phyloP scores from a whole-genome alignment of 2,329 filamentous ascomycete genomes.

The Monilinia laxa region DNA sequence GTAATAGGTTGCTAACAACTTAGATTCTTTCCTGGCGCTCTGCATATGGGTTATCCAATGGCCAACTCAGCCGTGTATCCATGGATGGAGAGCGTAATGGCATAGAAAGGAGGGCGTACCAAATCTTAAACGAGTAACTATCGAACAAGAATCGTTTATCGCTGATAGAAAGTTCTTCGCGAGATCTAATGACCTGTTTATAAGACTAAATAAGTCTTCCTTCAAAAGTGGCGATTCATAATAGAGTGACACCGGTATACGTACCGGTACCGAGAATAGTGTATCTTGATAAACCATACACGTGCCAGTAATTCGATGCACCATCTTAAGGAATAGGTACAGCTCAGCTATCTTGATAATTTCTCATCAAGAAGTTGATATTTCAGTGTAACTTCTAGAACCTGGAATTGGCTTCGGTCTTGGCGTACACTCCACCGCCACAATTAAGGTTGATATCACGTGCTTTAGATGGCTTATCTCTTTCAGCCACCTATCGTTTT shows the following conservation, averaged over 20 bases:
- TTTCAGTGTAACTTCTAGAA: no score
- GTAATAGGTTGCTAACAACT: constrained; percentile 3
- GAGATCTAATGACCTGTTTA: neutral
- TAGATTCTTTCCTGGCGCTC: constrained; percentile 55
- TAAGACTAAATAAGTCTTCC: no score
- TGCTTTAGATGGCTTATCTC: neutral
- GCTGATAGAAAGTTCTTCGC: neutral
- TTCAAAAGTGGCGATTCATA: no score
- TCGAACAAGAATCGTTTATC: neutral
- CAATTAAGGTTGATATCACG: neutral
- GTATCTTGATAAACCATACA: no score
- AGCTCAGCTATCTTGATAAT: no score
- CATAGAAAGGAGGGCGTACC: neutral
- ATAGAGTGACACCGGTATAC: no score
- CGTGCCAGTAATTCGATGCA: no score
- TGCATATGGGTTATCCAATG: constrained; percentile 68
- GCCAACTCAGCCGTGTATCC: constrained; percentile 58
- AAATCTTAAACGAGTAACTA: neutral
- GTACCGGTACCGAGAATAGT: no score
- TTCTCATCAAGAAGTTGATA: no score
- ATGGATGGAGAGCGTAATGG: constrained; percentile 57
- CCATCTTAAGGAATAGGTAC: no score
- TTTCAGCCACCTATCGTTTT: neutral
- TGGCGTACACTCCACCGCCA: no score
- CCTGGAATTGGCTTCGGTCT: no score